These are phyloP conservation scores for Pythium aphanidermatum DNA, from an alignment of 352 stramenopile species.

Conservation along the genomic window DNA sequence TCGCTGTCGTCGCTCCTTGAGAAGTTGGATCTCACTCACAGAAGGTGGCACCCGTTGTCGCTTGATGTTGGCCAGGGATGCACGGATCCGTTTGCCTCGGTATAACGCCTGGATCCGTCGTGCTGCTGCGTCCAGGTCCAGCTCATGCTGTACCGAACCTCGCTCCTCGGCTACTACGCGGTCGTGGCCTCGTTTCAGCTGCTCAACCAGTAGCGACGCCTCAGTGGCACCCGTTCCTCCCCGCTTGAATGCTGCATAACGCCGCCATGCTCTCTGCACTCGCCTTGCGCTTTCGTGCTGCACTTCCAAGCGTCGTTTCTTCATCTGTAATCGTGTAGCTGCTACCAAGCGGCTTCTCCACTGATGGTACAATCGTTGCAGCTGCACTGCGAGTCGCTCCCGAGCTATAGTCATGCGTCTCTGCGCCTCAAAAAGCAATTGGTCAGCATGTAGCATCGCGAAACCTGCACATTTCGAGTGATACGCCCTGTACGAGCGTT, in stretches of 20 bases:
- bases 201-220: slow-evolving; percentile 36
- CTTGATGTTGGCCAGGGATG: slow-evolving; percentile 31
- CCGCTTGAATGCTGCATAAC: slow-evolving; percentile 10
- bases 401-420: slow-evolving; percentile 23
- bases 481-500: slow-evolving; percentile 7
- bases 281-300: slow-evolving; percentile 8
- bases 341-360: slow-evolving; percentile 18
- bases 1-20: slow-evolving; percentile 21
- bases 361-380: slow-evolving; percentile 35
- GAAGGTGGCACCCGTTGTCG: slow-evolving; percentile 17
- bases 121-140: slow-evolving; percentile 27
- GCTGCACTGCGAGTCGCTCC: slow-evolving; percentile 30
- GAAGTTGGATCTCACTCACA: slow-evolving; percentile 22
- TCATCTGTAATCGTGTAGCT: slow-evolving; percentile 1
- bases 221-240: slow-evolving; percentile 1
- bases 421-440: slow-evolving; percentile 39
- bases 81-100: slow-evolving; percentile 35
- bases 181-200: slow-evolving; percentile 32
- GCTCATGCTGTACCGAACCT: not conserved
- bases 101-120: slow-evolving; percentile 52
- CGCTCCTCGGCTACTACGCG: slow-evolving; percentile 15
- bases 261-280: slow-evolving; percentile 42
- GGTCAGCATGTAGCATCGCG: slow-evolving; percentile 4
- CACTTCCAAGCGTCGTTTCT: slow-evolving; percentile 2
- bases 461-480: not conserved